Evolutionary conservation across 176 grass and related monocot genomes (phyloP), one percentile per base, ranked within the genome.

Genomic region (Zoysia japonica): DNA sequence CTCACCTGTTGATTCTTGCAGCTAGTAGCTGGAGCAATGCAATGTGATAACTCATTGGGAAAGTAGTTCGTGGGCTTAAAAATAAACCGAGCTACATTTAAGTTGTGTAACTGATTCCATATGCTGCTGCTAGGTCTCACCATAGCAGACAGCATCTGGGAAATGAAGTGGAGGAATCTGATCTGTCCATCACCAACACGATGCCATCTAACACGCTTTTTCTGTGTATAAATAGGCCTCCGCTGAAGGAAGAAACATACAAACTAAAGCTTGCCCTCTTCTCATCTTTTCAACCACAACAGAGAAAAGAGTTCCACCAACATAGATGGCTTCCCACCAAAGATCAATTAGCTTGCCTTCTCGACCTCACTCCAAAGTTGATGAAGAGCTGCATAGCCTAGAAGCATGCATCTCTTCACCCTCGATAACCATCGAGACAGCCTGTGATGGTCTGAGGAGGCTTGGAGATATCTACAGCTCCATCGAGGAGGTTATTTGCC

Each of bases 281-380:
- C 53, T 46, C 53, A 86, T 53, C 44, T 44, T 38, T n/a, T 63
- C 54, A 70, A 37, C 38, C 71, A 62, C 64, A 75, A 81, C 71
- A 69, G 10, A 60, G 38, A 74, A 52, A 76, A 76, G 71, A 82
- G 66, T 44, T 52, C 42, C 46, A 68, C n/a, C 47, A 76, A 70
- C 38, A 72, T 41, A 47, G 43, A 83, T 83, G 86, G 74, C 86
- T 83, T 83, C 15, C 80, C 86, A 88, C 51, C 86, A 61, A 67
- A 83, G 80, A 73, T 88, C 86, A 83, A 83, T 83, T 70, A 83
- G 85, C 70, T 65, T 87, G 51, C 80, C 85, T 67, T 83, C 80
- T 67, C 82, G 80, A 44, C 37, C 80, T 61, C 51, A 78, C 51
- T 67, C 80, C 74, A 59, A 83, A 73, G 60, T 88, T 43, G 74